A percentile compares a stretch with the other conserved stretches of the same genome.
Conservation (phyloP, 305 asterid genomes). For the Andrographis paniculata region DNA sequence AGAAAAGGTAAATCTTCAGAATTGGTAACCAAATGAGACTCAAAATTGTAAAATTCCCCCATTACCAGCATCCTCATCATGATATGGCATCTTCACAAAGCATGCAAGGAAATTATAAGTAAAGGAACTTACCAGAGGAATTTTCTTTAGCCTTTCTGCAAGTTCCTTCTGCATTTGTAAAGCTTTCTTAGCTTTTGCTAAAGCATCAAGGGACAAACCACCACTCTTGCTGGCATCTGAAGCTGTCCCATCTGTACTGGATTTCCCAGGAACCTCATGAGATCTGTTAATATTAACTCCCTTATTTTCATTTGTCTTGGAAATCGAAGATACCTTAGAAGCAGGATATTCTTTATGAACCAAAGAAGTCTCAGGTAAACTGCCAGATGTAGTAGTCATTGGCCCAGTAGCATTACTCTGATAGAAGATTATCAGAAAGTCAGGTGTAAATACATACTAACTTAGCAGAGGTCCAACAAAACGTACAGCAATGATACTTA, state of each 20-base stretch:
- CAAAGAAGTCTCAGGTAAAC: conserved; percentile 31
- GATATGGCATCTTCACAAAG: conserved; percentile 5
- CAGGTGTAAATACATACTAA: conserved; percentile 4
- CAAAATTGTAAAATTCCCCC: too few relatives aligned
- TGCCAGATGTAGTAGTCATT: conserved; percentile 31
- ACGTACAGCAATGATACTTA: too few relatives aligned
- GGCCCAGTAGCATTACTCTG: conserved; percentile 62
- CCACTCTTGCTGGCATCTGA: conserved; percentile 63
- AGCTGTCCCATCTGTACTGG: conserved; percentile 95
- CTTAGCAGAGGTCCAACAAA: not conserved
- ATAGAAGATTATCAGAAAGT: conserved; percentile 17
- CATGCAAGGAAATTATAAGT: conserved; percentile 5
- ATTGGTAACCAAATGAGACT: not conserved
- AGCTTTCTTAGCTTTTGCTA: conserved; percentile 76
- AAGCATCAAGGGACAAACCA: conserved; percentile 70
- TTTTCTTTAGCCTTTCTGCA: conserved; percentile 66
- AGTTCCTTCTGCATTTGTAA: conserved; percentile 75
- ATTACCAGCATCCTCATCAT: too few relatives aligned
- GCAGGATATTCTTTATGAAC: conserved; percentile 43
- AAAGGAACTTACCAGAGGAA: conserved; percentile 50
- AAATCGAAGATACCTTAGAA: conserved; percentile 91
- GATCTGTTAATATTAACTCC: conserved; percentile 94
- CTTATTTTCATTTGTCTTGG: conserved; percentile 95
- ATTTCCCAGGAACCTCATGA: conserved; percentile 99
- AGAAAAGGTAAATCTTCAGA: conserved; percentile 2